Conservation (phyloP, 352 stramenopile species). For the Globisporangium recalcitrans region DNA sequence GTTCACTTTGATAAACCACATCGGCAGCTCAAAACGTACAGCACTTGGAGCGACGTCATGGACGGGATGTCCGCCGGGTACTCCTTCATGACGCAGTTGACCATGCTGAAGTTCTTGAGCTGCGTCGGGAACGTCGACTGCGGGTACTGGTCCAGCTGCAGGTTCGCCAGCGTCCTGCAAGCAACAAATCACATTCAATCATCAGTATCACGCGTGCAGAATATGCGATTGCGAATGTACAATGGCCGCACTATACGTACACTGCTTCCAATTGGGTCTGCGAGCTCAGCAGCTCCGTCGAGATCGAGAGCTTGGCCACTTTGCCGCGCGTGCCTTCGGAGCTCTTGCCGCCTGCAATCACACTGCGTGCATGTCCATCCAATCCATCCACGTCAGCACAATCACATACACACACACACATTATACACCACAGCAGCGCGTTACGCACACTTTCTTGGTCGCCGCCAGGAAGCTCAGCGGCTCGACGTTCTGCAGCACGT, state of each 20-base stretch:
- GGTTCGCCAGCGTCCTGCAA: constrained; percentile 45
- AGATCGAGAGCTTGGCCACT: constrained; percentile 35
- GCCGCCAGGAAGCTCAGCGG: constrained; percentile 25
- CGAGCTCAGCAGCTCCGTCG: constrained; percentile 24
- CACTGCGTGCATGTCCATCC: constrained; percentile 19
- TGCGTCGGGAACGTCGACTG: constrained; percentile 47
- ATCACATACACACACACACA: not conserved
- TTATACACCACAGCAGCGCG: not conserved
- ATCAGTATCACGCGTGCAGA: not conserved
- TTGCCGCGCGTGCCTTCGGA: constrained; percentile 35
- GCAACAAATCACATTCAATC: not conserved
- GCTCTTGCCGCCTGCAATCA: constrained; percentile 45
- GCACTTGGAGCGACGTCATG: constrained; percentile 40
- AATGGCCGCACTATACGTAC: constrained; percentile 21
- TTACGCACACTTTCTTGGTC: constrained; percentile 30
- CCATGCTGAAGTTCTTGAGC: constrained; percentile 46
- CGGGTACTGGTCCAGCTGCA: constrained; percentile 37
- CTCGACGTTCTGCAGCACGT: constrained; percentile 30
- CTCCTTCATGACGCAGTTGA: constrained; percentile 48
- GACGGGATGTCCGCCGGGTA: constrained; percentile 46
- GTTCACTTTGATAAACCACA: not conserved
- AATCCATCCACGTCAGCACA: not conserved
- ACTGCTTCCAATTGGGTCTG: constrained; percentile 37
- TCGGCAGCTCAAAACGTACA: constrained; percentile 30
- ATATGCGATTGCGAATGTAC: too few relatives aligned